phyloP scores from a whole-genome alignment of 306 rosid species.

The Calophaca sinica region DNA sequence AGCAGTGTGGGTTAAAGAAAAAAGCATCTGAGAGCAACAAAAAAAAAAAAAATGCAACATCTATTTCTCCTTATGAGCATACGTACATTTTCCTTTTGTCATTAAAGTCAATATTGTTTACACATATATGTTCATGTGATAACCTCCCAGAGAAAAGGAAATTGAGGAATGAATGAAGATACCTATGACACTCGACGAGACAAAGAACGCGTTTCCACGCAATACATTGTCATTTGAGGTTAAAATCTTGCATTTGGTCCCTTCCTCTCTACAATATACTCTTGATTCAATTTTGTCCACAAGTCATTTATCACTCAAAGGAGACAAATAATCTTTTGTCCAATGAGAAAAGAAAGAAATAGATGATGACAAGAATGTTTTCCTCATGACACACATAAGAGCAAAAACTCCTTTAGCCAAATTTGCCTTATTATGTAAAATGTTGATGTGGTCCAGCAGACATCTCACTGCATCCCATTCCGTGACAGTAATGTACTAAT shows the following conservation, averaged over 20 bases:
- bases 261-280: conserved; percentile 9
- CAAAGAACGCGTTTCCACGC: background rate
- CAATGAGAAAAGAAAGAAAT: conserved; percentile 2
- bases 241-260: conserved; percentile 34
- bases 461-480: conserved; percentile 55
- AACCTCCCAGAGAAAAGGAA: background rate
- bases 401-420: conserved; percentile 33
- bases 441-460: conserved; percentile 50
- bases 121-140: background rate
- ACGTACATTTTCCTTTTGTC: background rate
- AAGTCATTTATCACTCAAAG: conserved; percentile 14
- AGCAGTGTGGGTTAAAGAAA: background rate
- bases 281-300: conserved; percentile 25
- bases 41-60: background rate
- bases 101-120: conserved; percentile 1
- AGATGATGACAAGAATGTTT: conserved; percentile 29
- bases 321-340: conserved; percentile 36
- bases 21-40: background rate
- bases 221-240: conserved; percentile 31
- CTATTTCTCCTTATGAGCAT: background rate
- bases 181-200: background rate
- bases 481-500: conserved; percentile 24
- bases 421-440: conserved; percentile 44
- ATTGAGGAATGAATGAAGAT: conserved; percentile 35
- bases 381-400: conserved; percentile 35